Percentiles rank a stretch among this genome's conserved stretches.
phyloP scores from a whole-genome alignment of 1,139 yeast genomes.

The Suhomyces atakaporum region DNA sequence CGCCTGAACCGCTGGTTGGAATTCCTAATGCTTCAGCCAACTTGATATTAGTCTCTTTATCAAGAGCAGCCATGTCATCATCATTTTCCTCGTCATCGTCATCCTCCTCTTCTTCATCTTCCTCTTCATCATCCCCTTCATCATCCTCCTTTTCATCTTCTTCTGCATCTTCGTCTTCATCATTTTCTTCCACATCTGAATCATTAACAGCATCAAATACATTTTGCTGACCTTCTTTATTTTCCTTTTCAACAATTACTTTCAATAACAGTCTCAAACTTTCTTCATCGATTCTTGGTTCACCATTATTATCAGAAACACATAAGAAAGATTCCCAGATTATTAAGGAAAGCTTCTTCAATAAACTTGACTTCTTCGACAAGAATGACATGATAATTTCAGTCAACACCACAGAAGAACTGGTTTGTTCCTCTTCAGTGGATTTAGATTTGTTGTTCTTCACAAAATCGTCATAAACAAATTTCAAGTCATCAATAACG shows the following conservation, averaged over 20 bases:
- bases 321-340: slow-evolving; percentile 71
- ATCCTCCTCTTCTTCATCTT: slow-evolving; percentile 34
- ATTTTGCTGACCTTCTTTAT: slow-evolving; percentile 75
- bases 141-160: slow-evolving; percentile 36
- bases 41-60: slow-evolving; percentile 66
- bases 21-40: slow-evolving; percentile 79
- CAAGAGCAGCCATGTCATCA: slow-evolving; percentile 53
- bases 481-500: slow-evolving; percentile 70
- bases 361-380: slow-evolving; percentile 68
- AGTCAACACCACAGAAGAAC: slow-evolving; percentile 64
- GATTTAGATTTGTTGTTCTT: slow-evolving; percentile 14
- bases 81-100: slow-evolving; percentile 23
- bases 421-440: slow-evolving; percentile 22
- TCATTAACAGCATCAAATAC: slow-evolving; percentile 70
- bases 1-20: slow-evolving; percentile 51
- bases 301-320: slow-evolving; percentile 28
- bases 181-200: slow-evolving; percentile 35
- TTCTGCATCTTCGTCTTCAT: slow-evolving; percentile 28
- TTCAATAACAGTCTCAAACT: slow-evolving; percentile 20
- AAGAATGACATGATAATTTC: slow-evolving; percentile 78
- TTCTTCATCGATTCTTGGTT: slow-evolving; percentile 24
- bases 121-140: slow-evolving; percentile 32
- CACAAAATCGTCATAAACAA: slow-evolving; percentile 48
- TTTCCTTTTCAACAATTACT: slow-evolving; percentile 73
- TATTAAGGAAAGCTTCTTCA: slow-evolving; percentile 68